A percentile compares a stretch with the other conserved stretches of the same genome.
Conservation (phyloP, 441 rosid species). For the Corymbia calophylla region DNA sequence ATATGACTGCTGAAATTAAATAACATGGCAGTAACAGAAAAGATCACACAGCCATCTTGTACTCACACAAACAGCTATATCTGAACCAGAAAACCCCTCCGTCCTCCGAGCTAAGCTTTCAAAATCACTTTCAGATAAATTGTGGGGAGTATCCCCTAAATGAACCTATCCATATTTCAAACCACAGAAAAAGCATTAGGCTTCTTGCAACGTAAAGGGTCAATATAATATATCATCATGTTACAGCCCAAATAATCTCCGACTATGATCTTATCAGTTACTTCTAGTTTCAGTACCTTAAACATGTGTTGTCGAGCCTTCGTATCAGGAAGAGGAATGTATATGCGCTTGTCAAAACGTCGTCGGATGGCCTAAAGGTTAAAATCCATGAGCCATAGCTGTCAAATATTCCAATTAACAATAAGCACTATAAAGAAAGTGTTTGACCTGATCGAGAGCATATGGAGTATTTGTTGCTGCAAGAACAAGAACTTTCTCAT, state of each 20-base stretch:
- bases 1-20: background rate
- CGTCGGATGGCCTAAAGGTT: conserved; percentile 85
- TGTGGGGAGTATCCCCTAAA: conserved; percentile 97
- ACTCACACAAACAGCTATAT: conserved; percentile 96
- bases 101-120: conserved; percentile 77
- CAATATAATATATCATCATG: background rate
- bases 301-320: conserved; percentile 99
- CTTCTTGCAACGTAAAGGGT: background rate
- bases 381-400: conserved; percentile 24
- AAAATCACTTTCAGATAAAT: conserved; percentile 86
- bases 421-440: conserved; percentile 6
- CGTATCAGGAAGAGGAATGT: conserved; percentile 93
- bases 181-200: background rate
- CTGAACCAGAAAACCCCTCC: conserved; percentile 98
- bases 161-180: conserved; percentile 56
- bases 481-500: conserved; percentile 96
- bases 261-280: background rate
- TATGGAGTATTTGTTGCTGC: conserved; percentile 98
- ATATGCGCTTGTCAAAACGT: conserved; percentile 98
- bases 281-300: conserved; percentile 43
- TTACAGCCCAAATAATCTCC: background rate
- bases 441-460: conserved; percentile 84
- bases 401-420: background rate
- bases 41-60: background rate
- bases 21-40: background rate